These are phyloP conservation scores for Dactylellina parvicollis DNA, from an alignment of 2,329 filamentous ascomycete genomes.

Conservation along the genomic window DNA sequence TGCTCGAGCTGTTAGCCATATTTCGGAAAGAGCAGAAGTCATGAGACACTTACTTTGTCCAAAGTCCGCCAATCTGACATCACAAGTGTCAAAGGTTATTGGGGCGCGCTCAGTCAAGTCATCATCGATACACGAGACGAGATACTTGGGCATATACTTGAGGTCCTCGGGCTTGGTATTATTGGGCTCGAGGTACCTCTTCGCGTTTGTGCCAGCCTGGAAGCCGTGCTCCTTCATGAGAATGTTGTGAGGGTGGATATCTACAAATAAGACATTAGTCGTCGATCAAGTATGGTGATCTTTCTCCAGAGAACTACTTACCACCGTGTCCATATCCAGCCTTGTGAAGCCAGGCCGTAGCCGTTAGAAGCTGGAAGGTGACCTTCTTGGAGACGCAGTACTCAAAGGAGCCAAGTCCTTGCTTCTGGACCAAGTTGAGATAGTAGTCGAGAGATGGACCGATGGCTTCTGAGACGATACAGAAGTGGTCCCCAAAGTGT, in stretches of 20 bases:
- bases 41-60: conserved; percentile 26
- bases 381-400: conserved; percentile 43
- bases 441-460: conserved; percentile 50
- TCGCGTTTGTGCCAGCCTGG: conserved; percentile 41
- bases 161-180: conserved; percentile 43
- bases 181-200: conserved; percentile 21
- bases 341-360: conserved; percentile 44
- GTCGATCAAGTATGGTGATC: background rate
- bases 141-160: conserved; percentile 43
- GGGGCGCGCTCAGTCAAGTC: conserved; percentile 39
- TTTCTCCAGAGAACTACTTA: background rate
- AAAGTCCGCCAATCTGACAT: conserved; percentile 48
- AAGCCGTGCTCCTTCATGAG: conserved; percentile 51
- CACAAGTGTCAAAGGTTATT: conserved; percentile 39
- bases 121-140: conserved; percentile 47
- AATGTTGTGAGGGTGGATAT: conserved; percentile 52
- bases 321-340: conserved; percentile 50
- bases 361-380: conserved; percentile 35
- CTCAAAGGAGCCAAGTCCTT: conserved; percentile 35
- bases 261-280: background rate
- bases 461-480: conserved; percentile 40
- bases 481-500: conserved; percentile 48
- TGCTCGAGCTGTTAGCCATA: conserved; percentile 1
- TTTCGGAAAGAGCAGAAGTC: background rate
- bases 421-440: conserved; percentile 42